These are phyloP conservation scores for Globisporangium sylvaticum DNA, from an alignment of 352 stramenopile species.

Conservation along the genomic window DNA sequence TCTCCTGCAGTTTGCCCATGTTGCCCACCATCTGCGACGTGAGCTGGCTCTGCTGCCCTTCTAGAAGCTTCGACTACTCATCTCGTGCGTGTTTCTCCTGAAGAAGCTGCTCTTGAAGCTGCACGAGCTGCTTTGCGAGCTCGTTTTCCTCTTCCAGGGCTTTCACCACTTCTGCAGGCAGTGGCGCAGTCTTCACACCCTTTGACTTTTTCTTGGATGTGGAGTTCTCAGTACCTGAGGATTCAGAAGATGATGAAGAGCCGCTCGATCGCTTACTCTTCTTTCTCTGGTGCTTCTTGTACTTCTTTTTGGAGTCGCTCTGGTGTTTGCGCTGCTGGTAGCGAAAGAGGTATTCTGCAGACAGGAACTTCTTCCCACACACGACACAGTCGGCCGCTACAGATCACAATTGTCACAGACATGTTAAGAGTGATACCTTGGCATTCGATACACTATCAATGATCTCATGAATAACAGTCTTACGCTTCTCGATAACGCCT, in stretches of 20 bases:
- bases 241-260: constrained; percentile 13
- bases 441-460: not conserved
- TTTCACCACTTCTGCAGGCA: constrained; percentile 39
- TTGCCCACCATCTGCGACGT: constrained; percentile 44
- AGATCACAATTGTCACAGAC: not conserved
- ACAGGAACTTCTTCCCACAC: constrained; percentile 76
- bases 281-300: constrained; percentile 22
- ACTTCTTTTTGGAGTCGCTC: constrained; percentile 9
- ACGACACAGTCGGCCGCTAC: constrained; percentile 53
- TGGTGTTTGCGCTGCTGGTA: constrained; percentile 66
- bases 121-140: constrained; percentile 48
- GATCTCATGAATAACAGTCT: not conserved
- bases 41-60: constrained; percentile 53
- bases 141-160: constrained; percentile 55
- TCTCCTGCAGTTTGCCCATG: constrained; percentile 56
- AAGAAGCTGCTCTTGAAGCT: constrained; percentile 52
- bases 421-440: not conserved
- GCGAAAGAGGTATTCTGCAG: constrained; percentile 61
- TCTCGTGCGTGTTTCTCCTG: constrained; percentile 46
- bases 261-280: not conserved
- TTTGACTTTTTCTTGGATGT: not conserved
- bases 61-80: constrained; percentile 35
- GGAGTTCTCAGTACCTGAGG: not conserved
- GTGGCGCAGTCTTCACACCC: constrained; percentile 4
- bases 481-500: constrained; percentile 27